These are phyloP conservation scores for Alternaria solani DNA, from an alignment of 2,329 filamentous ascomycete genomes.

Conservation along the genomic window DNA sequence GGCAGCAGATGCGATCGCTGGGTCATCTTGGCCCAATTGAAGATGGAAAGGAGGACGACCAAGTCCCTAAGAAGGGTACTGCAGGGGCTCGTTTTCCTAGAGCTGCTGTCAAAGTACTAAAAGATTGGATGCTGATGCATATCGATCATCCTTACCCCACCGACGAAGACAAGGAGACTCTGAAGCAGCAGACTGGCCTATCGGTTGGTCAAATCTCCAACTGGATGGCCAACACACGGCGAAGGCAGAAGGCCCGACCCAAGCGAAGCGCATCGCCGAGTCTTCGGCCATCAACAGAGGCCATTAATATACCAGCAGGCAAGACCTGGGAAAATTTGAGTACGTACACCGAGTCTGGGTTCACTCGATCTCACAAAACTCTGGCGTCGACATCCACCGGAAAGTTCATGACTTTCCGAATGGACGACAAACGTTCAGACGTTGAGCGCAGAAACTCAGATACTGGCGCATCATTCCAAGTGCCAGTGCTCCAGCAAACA, in stretches of 20 bases:
- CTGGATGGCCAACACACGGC: conserved; percentile 89
- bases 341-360: conserved; percentile 36
- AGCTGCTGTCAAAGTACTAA: conserved; percentile 80
- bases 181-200: conserved; percentile 81
- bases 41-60: conserved; percentile 37
- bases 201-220: conserved; percentile 86
- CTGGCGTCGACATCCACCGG: conserved; percentile 24
- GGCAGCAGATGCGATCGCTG: conserved; percentile 48
- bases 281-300: conserved; percentile 66
- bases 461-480: background rate
- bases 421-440: conserved; percentile 14
- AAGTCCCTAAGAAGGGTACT: conserved; percentile 45
- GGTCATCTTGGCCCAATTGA: conserved; percentile 50
- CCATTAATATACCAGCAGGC: conserved; percentile 76
- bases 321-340: conserved; percentile 60
- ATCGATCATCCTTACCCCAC: conserved; percentile 85
- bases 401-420: conserved; percentile 35
- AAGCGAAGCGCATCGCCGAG: conserved; percentile 75
- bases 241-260: conserved; percentile 78
- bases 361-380: conserved; percentile 26
- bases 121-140: conserved; percentile 84
- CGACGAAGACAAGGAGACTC: conserved; percentile 82
- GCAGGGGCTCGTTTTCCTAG: conserved; percentile 69
- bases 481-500: conserved; percentile 27
- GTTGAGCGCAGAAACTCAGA: conserved; percentile 3